phyloP scores from a whole-genome alignment of 129 eudicot species.

The Silybum marianum region DNA sequence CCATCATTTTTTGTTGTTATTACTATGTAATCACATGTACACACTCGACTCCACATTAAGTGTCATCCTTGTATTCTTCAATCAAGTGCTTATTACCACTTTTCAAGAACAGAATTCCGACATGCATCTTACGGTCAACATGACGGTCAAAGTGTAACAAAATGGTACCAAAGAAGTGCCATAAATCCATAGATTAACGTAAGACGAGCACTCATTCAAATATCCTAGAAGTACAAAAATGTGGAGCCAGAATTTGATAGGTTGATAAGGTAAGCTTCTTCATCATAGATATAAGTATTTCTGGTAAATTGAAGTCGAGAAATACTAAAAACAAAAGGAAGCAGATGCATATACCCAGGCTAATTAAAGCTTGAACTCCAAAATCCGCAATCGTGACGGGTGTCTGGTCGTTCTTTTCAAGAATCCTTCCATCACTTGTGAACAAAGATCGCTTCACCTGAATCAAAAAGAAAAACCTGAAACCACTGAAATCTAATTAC shows the following conservation, averaged over 20 bases:
- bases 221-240: not conserved
- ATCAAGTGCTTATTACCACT: not conserved
- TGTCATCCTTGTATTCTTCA: not conserved
- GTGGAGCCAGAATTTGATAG: not conserved
- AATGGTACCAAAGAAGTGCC: not conserved
- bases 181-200: not conserved
- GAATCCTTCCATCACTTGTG: constrained; percentile 63
- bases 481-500: constrained; percentile 6
- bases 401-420: constrained; percentile 76
- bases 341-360: constrained; percentile 57
- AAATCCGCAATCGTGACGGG: constrained; percentile 94
- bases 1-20: not conserved
- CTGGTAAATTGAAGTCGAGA: not conserved
- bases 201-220: not conserved
- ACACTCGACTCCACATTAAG: not conserved
- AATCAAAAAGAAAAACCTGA: constrained; percentile 8
- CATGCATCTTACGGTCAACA: not conserved
- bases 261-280: not conserved
- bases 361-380: constrained; percentile 91
- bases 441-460: constrained; percentile 80
- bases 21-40: not conserved
- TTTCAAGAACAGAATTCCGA: not conserved
- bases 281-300: not conserved
- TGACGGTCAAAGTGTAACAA: not conserved
- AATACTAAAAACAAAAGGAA: not conserved